Evolutionary conservation across 768 basidiomycete genomes (phyloP).

Genomic region (Trametes cubensis): DNA sequence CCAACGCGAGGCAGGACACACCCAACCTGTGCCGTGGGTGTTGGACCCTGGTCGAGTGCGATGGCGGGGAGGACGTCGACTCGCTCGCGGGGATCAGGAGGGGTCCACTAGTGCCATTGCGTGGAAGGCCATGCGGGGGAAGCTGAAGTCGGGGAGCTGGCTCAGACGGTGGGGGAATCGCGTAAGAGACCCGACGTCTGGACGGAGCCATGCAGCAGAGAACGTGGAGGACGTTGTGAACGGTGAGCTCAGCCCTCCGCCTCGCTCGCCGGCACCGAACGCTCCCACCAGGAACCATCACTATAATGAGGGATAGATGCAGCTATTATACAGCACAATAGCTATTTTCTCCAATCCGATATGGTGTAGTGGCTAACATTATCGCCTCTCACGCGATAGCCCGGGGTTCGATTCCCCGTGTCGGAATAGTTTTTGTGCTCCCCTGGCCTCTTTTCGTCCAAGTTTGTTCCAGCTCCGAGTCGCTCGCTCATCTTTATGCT

Average conservation of each 20-base stretch:
- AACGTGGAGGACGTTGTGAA: conserved; percentile 5
- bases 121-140: conserved; percentile 63
- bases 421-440: conserved; percentile 8
- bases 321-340: too few species aligned
- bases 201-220: conserved; percentile 41
- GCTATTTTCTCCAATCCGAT: conserved; percentile 2
- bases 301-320: too few species aligned
- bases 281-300: not conserved
- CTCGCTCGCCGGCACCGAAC: not conserved
- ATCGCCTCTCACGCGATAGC: conserved; percentile 24
- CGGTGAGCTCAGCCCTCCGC: not conserved
- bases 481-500: too few species aligned
- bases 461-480: too few species aligned
- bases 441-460: too few species aligned
- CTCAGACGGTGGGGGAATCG: conserved; percentile 73
- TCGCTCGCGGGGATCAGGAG: conserved; percentile 52
- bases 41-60: conserved; percentile 30
- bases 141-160: conserved; percentile 68
- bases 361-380: conserved; percentile 23
- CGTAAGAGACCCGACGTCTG: conserved; percentile 81
- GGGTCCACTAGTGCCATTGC: conserved; percentile 71
- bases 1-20: conserved; percentile 84
- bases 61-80: conserved; percentile 18
- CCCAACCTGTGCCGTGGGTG: conserved; percentile 88
- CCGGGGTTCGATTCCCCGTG: conserved; percentile 25